Base-by-base conservation (phyloP, 2,329 filamentous ascomycete genomes). In the Xylaria sp. region DNA sequence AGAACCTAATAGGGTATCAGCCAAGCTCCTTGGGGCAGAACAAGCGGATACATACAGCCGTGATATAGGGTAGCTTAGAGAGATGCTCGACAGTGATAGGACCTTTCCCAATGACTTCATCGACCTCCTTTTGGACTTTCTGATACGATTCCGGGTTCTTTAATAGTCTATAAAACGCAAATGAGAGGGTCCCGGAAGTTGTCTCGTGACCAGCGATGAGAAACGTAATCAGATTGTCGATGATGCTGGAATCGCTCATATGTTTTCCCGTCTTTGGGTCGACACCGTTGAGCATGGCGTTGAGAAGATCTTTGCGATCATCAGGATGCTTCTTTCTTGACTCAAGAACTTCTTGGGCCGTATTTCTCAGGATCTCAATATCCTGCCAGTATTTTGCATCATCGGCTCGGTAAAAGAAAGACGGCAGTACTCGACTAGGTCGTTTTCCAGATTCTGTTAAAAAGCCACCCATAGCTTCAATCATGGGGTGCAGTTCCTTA, bases 121-220 rank as follows among this genome's bases (percentile, higher is more conserved):
- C 91, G 6, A 93, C 88, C 75, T 94, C 91, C 67, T 88, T 78
- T 71, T 90, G 90, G 0, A 89, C 89, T 70, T 88, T 88, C 44
- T 80, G 80, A 69, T 90, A 88, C 1, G 83, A 82, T 1, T 85
- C 82, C 0, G 90, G 90, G 72, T 90, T 83, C 75, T 89, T 90
- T 40, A 92, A 77, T 2, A 94, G 82, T 64, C 90, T 83, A 75
- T 89, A 90, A 59, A 92, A 87, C 0, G 85, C 80, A 74, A 92
- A 93, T 0, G 89, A 87, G 13, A 93, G 77, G 17, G 90, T 79
- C 2, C 90, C 90, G 1, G 89, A 88, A 0, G 91, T 91, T 0
- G 92, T 94, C 73, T 93, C 91, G 70, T 92, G 90, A 1, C 89
- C 89, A 42, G 89, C 89, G 73, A 91, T 89, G 10, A 93, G 78